Evolutionary conservation across 106 monocot genomes (phyloP).

Genomic region (Dioscorea dumetorum): DNA sequence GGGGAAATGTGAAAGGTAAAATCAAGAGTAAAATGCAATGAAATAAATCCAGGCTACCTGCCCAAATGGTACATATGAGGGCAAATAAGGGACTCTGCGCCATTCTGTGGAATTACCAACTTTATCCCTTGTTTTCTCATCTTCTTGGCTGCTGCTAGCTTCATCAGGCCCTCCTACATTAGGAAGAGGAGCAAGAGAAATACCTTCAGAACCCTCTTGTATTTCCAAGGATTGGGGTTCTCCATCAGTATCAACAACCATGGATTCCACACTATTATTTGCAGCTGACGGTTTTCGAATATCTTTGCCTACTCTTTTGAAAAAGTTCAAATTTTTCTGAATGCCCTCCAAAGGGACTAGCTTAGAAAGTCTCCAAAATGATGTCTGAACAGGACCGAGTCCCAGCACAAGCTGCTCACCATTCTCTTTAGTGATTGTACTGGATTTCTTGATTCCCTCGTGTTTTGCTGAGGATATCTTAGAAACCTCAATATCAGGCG

Average conservation of each 20-base stretch:
- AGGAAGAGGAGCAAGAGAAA: constrained; percentile 73
- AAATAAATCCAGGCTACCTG: constrained; percentile 35
- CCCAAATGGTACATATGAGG: constrained; percentile 98
- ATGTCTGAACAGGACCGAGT: constrained; percentile 81
- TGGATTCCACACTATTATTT: constrained; percentile 17
- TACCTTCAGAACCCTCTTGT: constrained; percentile 72
- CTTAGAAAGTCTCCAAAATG: constrained; percentile 92
- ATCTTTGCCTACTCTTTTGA: constrained; percentile 22
- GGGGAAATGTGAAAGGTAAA: not conserved
- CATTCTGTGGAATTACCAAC: constrained; percentile 34
- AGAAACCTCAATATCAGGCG: constrained; percentile 7
- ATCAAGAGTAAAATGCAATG: not conserved
- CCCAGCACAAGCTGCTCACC: constrained; percentile 81
- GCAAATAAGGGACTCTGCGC: constrained; percentile 75
- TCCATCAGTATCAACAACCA: constrained; percentile 37
- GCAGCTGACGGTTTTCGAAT: constrained; percentile 6
- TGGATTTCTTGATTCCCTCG: constrained; percentile 13
- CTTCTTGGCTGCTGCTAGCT: constrained; percentile 18
- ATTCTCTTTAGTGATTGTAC: constrained; percentile 27
- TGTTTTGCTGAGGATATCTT: constrained; percentile 9
- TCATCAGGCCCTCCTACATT: constrained; percentile 23
- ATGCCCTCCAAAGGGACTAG: constrained; percentile 70
- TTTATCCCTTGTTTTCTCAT: constrained; percentile 18
- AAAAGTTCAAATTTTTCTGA: constrained; percentile 42
- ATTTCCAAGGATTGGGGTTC: constrained; percentile 79